Base-by-base conservation (phyloP, 257 asterid species). In the Salvia miltiorrhiza region DNA sequence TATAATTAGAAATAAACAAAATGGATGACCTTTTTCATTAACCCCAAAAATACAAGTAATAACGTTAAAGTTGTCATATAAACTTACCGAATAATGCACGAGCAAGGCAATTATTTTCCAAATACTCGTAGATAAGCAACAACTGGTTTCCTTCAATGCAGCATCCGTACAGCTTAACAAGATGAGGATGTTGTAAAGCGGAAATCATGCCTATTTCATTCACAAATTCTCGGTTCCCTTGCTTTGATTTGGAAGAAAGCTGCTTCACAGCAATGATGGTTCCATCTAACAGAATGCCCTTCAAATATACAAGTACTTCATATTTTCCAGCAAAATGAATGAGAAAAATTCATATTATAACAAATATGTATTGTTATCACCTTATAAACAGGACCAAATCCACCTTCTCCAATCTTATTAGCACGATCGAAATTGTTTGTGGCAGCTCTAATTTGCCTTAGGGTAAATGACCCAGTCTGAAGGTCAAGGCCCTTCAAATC, bases 381-480 rank as follows among this genome's bases (percentile, higher is more conserved):
- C 88, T 81, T 83, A 75, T 66, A 83, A 5, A 85, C 91, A 9
- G 91, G 83, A 49, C 91, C 91, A 67, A 85, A 85, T 58, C 91
- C 91, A 67, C 91, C 91, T 79, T 85, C 91, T 69, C 91, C 91
- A 35, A 85, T 83, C 75, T 85, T 85, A 70, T 80, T 77, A 57
- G 80, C 81, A 8, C 78, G 85, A 69, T 85, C 88, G 64, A 85
- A 85, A 65, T 85, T 85, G 68, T 85, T 73, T 4, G 90, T 85
- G 41, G 88, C 88, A 54, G 83, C 83, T 77, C 63, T 85, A 16
- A 85, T 74, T 72, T 85, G 88, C 53, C 79, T 71, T 30, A 81
- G 72, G 21, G 87, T 72, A 53, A 80, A 85, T 41, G 81, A 67
- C 2, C 85, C 83, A 1, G 85, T 82, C 33, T 75, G 78, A 50